Conservation (phyloP, 1,139 yeast genomes). For the Pichia sp. region DNA sequence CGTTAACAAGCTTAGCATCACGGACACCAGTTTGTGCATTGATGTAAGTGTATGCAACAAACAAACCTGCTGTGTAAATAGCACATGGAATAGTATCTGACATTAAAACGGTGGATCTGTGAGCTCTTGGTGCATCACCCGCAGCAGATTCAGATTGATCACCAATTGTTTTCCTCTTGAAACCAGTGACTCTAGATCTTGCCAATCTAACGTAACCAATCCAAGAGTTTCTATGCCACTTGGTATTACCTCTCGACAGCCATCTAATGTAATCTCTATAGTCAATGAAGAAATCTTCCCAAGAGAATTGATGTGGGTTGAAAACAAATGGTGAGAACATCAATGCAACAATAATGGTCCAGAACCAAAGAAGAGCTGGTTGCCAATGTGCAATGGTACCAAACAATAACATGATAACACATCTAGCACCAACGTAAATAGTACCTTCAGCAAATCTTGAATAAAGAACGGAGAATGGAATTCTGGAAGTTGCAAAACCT, state of each 20-base stretch:
- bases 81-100: constrained; percentile 84
- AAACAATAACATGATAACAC: constrained; percentile 79
- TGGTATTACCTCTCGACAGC: constrained; percentile 97
- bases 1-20: constrained; percentile 56
- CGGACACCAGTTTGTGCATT: constrained; percentile 96
- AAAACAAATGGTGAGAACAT: constrained; percentile 90
- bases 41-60: constrained; percentile 85
- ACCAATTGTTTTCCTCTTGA: constrained; percentile 85
- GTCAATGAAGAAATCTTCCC: constrained; percentile 98
- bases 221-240: constrained; percentile 99
- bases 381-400: constrained; percentile 97
- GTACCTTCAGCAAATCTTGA: constrained; percentile 97
- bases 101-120: constrained; percentile 75
- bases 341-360: constrained; percentile 90
- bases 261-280: constrained; percentile 98
- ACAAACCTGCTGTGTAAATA: constrained; percentile 83
- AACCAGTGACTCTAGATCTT: constrained; percentile 97
- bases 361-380: constrained; percentile 95
- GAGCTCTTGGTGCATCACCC: constrained; percentile 94
- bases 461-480: constrained; percentile 91
- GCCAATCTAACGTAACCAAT: constrained; percentile 94
- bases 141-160: constrained; percentile 90
- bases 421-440: constrained; percentile 93
- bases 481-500: constrained; percentile 98
- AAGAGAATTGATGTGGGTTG: constrained; percentile 98